These are phyloP conservation scores for Sechiopsis laciniata DNA, from an alignment of 306 rosid species.

Conservation along the genomic window DNA sequence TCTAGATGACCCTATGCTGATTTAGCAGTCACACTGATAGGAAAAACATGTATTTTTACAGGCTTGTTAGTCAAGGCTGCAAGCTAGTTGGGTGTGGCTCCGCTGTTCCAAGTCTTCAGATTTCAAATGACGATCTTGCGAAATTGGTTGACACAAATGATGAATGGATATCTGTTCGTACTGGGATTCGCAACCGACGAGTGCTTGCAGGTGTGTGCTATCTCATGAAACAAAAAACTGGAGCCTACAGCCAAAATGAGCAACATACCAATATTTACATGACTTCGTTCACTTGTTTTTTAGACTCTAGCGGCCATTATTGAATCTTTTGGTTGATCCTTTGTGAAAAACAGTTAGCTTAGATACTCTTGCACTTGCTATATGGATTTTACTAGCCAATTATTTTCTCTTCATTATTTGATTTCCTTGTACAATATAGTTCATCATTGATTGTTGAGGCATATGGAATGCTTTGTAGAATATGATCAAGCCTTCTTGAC, in stretches of 20 bases:
- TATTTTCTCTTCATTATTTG: not conserved
- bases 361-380: not conserved
- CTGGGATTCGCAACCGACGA: conserved; percentile 82
- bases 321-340: not conserved
- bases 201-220: conserved; percentile 63
- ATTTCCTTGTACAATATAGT: conserved; percentile 1
- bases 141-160: conserved; percentile 77
- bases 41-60: conserved; percentile 27
- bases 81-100: conserved; percentile 95
- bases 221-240: not conserved
- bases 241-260: not conserved
- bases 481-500: not conserved
- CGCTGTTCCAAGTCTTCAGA: conserved; percentile 67
- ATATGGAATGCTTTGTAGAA: not conserved
- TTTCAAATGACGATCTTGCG: conserved; percentile 89
- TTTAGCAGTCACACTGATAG: not conserved
- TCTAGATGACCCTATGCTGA: not conserved
- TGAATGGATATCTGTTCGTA: conserved; percentile 91
- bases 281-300: not conserved
- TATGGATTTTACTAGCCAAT: not conserved
- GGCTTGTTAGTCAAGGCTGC: conserved; percentile 80
- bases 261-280: conserved; percentile 4
- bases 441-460: conserved; percentile 1
- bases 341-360: not conserved
- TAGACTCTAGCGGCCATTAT: not conserved